A percentile compares a stretch with the other conserved stretches of the same genome.
phyloP scores from a whole-genome alignment of 1,284 basidiomycete species.

The Phellopilus nigrolimitatus region DNA sequence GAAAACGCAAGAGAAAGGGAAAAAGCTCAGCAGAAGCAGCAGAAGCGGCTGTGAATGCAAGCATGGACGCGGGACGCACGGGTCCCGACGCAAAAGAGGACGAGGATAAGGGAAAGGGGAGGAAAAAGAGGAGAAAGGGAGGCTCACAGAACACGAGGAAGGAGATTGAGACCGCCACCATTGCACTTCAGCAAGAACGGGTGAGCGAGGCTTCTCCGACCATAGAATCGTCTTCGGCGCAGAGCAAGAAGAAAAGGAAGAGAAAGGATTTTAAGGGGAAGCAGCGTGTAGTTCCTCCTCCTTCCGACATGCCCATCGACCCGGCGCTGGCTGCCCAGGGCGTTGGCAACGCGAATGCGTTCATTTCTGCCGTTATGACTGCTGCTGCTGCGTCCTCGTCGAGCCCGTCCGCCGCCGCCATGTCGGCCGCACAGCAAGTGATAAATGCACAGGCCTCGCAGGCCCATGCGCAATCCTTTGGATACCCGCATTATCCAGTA shows the following conservation, averaged over 20 bases:
- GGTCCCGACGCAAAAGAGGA: conserved; percentile 15
- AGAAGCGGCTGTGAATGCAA: conserved; percentile 18
- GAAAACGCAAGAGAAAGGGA: conserved; percentile 24
- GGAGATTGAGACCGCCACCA: conserved; percentile 11
- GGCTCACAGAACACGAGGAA: conserved; percentile 31
- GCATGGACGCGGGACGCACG: conserved; percentile 13
- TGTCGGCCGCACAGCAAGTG: conserved; percentile 23
- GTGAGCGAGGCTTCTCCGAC: background rate
- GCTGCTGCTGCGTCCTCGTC: conserved; percentile 41
- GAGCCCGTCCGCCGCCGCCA: conserved; percentile 24
- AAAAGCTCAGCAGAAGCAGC: conserved; percentile 24
- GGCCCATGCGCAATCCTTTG: conserved; percentile 16
- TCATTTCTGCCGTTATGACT: conserved; percentile 55
- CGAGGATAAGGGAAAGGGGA: conserved; percentile 20
- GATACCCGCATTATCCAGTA: background rate
- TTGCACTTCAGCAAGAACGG: background rate
- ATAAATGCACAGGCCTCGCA: conserved; percentile 22
- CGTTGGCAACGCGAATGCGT: conserved; percentile 31
- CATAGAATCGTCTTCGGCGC: conserved; percentile 14
- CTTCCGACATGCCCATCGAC: conserved; percentile 9
- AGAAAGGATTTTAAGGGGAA: conserved; percentile 40
- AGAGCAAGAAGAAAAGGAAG: conserved; percentile 35
- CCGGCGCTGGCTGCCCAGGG: conserved; percentile 1
- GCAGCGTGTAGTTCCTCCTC: conserved; percentile 25
- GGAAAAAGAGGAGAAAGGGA: conserved; percentile 36